phyloP scores from a whole-genome alignment of 2,329 filamentous ascomycete genomes.

The Polytolypa hystricis region DNA sequence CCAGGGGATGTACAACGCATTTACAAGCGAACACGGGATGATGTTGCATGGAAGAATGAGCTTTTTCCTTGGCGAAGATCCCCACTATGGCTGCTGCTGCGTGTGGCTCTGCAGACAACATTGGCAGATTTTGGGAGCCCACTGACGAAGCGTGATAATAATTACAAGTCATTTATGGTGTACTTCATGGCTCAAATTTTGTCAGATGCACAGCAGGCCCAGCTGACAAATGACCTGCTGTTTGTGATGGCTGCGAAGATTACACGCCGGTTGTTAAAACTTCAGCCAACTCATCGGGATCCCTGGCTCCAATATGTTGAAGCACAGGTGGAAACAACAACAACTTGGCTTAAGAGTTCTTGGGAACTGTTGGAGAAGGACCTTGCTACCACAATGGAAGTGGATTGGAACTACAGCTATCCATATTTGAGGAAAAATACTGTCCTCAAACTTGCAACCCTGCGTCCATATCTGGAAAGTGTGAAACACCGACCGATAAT shows the following conservation, averaged over 20 bases:
- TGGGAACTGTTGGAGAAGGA: neutral
- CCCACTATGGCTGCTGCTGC: constrained; percentile 44
- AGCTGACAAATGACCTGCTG: constrained; percentile 17
- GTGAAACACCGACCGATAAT: neutral
- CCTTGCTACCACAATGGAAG: neutral
- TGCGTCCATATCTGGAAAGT: neutral
- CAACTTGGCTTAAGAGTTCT: neutral
- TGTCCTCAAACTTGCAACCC: neutral
- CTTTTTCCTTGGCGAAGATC: constrained; percentile 41
- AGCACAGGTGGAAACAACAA: neutral
- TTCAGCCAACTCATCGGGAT: constrained; percentile 12
- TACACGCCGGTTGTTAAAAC: constrained; percentile 29
- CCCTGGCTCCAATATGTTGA: constrained; percentile 1
- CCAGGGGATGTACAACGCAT: constrained; percentile 11
- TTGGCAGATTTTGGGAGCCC: constrained; percentile 30
- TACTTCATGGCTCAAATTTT: constrained; percentile 34
- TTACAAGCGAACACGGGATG: constrained; percentile 31
- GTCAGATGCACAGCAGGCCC: constrained; percentile 8
- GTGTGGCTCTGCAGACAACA: constrained; percentile 40
- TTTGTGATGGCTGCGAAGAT: constrained; percentile 34
- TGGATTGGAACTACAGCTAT: neutral
- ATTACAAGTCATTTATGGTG: constrained; percentile 43
- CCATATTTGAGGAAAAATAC: neutral
- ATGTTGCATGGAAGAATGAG: constrained; percentile 35
- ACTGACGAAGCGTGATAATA: constrained; percentile 26